Conservation (phyloP, 805 yeast genomes). For the Candida argentea region DNA sequence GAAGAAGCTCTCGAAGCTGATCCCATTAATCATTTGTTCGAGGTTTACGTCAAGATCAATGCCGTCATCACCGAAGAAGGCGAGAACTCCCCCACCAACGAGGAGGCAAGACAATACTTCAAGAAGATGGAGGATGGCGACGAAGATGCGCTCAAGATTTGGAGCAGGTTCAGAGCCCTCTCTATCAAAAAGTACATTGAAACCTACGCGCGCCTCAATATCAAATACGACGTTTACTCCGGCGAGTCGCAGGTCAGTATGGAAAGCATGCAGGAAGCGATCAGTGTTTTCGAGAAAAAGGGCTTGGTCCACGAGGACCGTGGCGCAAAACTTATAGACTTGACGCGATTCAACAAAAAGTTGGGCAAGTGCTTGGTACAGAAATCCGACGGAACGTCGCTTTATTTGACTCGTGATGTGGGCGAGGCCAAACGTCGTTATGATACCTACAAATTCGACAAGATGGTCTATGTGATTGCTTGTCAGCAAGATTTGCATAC, state of each 20-base stretch:
- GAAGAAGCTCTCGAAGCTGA: conserved; percentile 61
- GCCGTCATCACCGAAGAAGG: conserved; percentile 60
- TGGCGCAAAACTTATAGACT: conserved; percentile 85
- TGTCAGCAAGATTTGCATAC: conserved; percentile 91
- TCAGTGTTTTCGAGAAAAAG: conserved; percentile 51
- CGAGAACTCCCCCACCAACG: conserved; percentile 53
- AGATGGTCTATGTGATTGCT: conserved; percentile 94
- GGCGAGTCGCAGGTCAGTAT: conserved; percentile 93
- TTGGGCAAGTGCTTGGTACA: conserved; percentile 88
- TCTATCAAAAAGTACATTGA: conserved; percentile 78
- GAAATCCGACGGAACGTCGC: conserved; percentile 91
- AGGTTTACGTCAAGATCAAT: conserved; percentile 84
- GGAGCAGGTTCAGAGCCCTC: conserved; percentile 85
- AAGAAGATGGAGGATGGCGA: conserved; percentile 92
- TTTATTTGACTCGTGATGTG: conserved; percentile 90
- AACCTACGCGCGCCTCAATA: conserved; percentile 89
- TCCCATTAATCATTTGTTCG: conserved; percentile 91
- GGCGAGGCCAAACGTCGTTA: conserved; percentile 94
- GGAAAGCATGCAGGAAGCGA: conserved; percentile 58
- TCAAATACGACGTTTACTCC: conserved; percentile 76
- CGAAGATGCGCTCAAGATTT: conserved; percentile 59
- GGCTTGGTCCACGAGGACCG: conserved; percentile 73
- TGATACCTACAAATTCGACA: conserved; percentile 76
- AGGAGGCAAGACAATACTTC: conserved; percentile 80
- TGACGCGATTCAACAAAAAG: conserved; percentile 78